Evolutionary conservation across 768 basidiomycete species (phyloP).

Genomic region (Phylloporus sp.): DNA sequence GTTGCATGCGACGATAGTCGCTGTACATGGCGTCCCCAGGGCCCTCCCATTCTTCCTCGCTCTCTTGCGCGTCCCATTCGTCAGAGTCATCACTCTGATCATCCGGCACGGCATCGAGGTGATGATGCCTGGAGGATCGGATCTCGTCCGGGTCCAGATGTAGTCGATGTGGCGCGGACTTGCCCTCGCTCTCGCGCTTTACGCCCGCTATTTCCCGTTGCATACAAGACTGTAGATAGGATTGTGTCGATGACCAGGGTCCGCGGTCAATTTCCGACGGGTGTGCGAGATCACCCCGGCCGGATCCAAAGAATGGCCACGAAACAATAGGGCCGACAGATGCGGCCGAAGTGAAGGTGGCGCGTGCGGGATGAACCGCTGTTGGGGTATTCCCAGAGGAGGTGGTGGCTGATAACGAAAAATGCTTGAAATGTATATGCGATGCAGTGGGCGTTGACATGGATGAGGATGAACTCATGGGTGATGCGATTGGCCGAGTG

Average conservation of each 20-base stretch:
- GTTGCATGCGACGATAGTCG: conserved; percentile 78
- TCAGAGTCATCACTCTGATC: conserved; percentile 74
- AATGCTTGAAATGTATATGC: conserved; percentile 13
- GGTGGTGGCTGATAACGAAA: conserved; percentile 16
- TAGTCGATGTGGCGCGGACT: conserved; percentile 65
- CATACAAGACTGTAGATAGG: conserved; percentile 62
- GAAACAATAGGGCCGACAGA: conserved; percentile 80
- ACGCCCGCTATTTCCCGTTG: conserved; percentile 72
- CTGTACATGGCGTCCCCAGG: conserved; percentile 75
- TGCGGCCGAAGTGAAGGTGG: conserved; percentile 26
- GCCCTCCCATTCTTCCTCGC: conserved; percentile 70
- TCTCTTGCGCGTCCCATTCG: conserved; percentile 75
- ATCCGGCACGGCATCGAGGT: conserved; percentile 58
- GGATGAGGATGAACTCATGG: conserved; percentile 17
- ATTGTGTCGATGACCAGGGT: conserved; percentile 59
- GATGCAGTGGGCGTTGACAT: conserved; percentile 27
- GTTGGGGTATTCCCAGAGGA: conserved; percentile 4
- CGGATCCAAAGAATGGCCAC: conserved; percentile 88
- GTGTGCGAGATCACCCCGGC: conserved; percentile 66
- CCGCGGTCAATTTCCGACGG: conserved; percentile 73
- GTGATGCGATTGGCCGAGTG: conserved; percentile 17
- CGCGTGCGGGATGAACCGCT: not conserved
- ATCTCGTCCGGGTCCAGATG: conserved; percentile 82
- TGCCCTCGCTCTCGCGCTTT: conserved; percentile 71
- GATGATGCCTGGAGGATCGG: conserved; percentile 63